Percentiles rank a stretch among this genome's conserved stretches.
Conservation (phyloP, 2,329 filamentous ascomycete genomes). For the Pezicula carpinea region DNA sequence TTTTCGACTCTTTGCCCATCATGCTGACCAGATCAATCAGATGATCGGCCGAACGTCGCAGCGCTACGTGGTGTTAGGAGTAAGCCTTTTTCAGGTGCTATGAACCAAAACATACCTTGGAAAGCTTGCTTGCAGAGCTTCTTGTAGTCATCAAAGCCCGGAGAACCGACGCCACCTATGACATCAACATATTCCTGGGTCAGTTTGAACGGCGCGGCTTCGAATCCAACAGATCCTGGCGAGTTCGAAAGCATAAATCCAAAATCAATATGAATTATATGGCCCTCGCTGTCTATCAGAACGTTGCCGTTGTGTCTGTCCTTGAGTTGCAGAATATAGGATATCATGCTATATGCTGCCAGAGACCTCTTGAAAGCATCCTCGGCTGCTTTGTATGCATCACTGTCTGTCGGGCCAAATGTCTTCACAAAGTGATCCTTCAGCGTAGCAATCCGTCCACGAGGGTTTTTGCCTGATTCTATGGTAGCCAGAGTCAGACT, state of each 20-base stretch:
- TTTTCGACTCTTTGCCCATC: conserved; percentile 79
- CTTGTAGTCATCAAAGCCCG: conserved; percentile 72
- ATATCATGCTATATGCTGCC: conserved; percentile 81
- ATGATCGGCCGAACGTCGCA: conserved; percentile 73
- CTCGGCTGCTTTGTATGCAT: conserved; percentile 66
- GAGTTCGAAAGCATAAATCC: conserved; percentile 88
- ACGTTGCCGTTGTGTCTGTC: conserved; percentile 86
- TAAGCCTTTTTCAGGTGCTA: conserved; percentile 1
- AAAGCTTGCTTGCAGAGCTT: conserved; percentile 78
- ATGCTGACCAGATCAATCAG: conserved; percentile 78
- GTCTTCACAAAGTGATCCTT: conserved; percentile 79
- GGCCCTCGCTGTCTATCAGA: conserved; percentile 77
- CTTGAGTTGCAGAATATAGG: conserved; percentile 78
- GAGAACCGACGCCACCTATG: conserved; percentile 65
- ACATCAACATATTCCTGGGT: conserved; percentile 85
- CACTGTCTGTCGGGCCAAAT: conserved; percentile 66
- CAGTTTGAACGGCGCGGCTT: conserved; percentile 82
- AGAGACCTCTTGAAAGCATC: conserved; percentile 78
- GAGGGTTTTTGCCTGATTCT: conserved; percentile 67
- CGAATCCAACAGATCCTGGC: conserved; percentile 77
- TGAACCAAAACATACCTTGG: conserved; percentile 51
- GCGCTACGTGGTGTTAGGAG: conserved; percentile 40
- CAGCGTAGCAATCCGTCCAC: conserved; percentile 72
- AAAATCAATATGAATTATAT: conserved; percentile 86
- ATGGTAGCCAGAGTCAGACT: conserved; percentile 73